A percentile compares a stretch with the other conserved stretches of the same genome.
phyloP scores from a whole-genome alignment of 73 alveolate species.

The Breviolum minutum region DNA sequence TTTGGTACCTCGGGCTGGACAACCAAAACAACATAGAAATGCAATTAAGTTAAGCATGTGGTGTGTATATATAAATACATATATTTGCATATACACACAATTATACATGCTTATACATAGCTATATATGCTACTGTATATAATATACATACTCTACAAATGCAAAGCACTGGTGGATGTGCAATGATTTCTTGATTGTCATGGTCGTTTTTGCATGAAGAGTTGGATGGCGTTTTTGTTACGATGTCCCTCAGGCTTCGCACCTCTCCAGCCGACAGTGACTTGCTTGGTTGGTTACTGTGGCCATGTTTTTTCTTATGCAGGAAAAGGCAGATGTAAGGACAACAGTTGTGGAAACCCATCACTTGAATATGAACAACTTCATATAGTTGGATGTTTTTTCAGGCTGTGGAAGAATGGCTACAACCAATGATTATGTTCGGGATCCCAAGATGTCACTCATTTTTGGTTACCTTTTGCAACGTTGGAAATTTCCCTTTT shows the following conservation, averaged over 20 bases:
- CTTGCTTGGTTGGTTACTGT: background rate
- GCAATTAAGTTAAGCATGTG: background rate
- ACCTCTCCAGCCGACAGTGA: constrained; percentile 50
- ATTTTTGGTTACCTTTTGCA: background rate
- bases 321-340: no score
- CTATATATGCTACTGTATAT: no score
- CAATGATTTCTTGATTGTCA: no score
- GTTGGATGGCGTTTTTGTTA: background rate
- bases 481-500: background rate
- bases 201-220: no score
- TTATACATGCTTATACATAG: no score
- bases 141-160: no score
- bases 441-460: background rate
- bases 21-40: background rate
- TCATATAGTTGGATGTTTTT: background rate
- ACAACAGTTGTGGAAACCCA: no score
- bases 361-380: background rate
- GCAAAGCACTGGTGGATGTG: no score
- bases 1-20: constrained; percentile 8
- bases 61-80: no score
- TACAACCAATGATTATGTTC: constrained; percentile 58
- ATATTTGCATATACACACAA: no score
- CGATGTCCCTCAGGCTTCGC: constrained; percentile 1
- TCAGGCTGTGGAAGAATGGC: constrained; percentile 70
- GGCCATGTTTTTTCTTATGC: no score